A percentile compares a stretch with the other conserved stretches of the same genome.
Conservation (phyloP, 768 basidiomycete species). For the Fistulinella prunicolor region DNA sequence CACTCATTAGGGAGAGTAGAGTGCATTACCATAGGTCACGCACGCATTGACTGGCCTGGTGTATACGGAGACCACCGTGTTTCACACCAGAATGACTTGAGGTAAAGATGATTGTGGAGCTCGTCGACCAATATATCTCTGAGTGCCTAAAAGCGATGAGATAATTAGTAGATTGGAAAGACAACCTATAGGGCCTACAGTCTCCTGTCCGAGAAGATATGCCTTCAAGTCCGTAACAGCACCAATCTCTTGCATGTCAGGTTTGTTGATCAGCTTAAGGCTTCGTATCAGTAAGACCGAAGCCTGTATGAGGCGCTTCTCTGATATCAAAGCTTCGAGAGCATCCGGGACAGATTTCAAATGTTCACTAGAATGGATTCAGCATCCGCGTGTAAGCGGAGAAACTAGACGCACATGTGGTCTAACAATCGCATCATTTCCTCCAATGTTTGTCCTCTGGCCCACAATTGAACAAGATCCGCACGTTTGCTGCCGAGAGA, state of each 20-base stretch:
- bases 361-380: conserved; percentile 59
- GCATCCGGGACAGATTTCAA: conserved; percentile 89
- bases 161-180: not conserved
- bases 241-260: conserved; percentile 95
- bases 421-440: conserved; percentile 96
- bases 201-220: conserved; percentile 85
- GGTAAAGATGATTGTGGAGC: conserved; percentile 93
- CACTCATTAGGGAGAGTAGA: conserved; percentile 9
- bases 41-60: conserved; percentile 75
- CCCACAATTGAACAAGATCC: conserved; percentile 88
- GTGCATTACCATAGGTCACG: conserved; percentile 28
- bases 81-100: conserved; percentile 96
- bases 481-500: conserved; percentile 76
- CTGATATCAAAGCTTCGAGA: conserved; percentile 91
- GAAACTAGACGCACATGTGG: conserved; percentile 67
- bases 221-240: conserved; percentile 84
- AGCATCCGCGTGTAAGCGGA: conserved; percentile 10
- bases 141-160: conserved; percentile 57
- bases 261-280: conserved; percentile 85
- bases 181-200: conserved; percentile 45
- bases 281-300: conserved; percentile 83
- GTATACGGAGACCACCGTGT: conserved; percentile 84
- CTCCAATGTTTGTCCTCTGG: conserved; percentile 84
- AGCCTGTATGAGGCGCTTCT: conserved; percentile 89
- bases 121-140: conserved; percentile 94